Conservation (phyloP, 1,284 basidiomycete species). For the Cryptococcus depauperatus region DNA sequence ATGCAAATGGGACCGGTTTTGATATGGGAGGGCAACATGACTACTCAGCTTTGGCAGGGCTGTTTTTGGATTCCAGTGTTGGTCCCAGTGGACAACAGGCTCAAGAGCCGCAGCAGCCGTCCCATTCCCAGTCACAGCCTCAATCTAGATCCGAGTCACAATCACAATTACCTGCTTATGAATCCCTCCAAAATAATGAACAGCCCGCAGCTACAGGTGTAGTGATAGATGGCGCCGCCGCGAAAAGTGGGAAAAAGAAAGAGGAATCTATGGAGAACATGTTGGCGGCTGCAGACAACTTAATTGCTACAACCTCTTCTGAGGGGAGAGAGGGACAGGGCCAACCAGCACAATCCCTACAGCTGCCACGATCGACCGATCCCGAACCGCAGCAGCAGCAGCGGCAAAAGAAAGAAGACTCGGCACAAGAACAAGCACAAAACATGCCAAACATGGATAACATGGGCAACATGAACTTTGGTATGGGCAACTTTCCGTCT, state of each 20-base stretch:
- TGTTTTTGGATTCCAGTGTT: constrained; percentile 3
- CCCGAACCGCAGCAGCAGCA: not conserved
- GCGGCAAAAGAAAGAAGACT: not conserved
- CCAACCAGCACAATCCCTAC: not conserved
- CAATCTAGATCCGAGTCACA: not conserved
- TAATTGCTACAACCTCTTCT: not conserved
- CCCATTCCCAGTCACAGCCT: not conserved
- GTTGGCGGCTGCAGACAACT: not conserved
- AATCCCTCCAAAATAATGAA: not conserved
- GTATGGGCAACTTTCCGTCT: not conserved
- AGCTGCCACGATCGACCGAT: too few relatives aligned
- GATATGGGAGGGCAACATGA: constrained; percentile 10
- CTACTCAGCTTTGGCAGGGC: constrained; percentile 13
- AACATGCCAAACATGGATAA: not conserved
- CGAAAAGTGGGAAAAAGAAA: not conserved
- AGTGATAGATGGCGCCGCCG: not conserved
- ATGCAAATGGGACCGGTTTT: not conserved
- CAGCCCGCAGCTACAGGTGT: not conserved
- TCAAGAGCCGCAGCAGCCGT: not conserved
- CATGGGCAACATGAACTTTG: not conserved
- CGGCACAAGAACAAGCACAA: not conserved
- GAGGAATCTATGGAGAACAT: not conserved
- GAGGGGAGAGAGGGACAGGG: not conserved
- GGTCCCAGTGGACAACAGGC: not conserved
- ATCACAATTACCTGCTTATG: too few relatives aligned